Evolutionary conservation across 352 stramenopile species (phyloP).

Genomic region (Bremia lactucae): DNA sequence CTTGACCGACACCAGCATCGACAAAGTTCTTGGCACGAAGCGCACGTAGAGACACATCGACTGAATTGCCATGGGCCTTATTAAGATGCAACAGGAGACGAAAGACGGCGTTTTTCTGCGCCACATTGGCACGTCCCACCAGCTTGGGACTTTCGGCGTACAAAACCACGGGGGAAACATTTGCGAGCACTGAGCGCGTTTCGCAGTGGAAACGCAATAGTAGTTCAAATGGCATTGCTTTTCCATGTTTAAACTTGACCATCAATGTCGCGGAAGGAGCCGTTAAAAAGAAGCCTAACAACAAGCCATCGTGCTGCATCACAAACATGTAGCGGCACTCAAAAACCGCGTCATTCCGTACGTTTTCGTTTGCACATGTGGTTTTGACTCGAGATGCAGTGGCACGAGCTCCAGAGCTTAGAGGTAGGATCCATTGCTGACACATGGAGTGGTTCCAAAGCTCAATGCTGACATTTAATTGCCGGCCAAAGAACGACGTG

Average conservation of each 20-base stretch:
- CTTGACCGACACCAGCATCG: constrained; percentile 33
- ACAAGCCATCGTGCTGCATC: constrained; percentile 48
- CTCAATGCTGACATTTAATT: constrained; percentile 45
- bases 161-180: constrained; percentile 30
- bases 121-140: constrained; percentile 26
- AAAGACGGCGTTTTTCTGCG: constrained; percentile 44
- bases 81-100: constrained; percentile 49
- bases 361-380: background rate
- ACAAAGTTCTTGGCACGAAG: constrained; percentile 63
- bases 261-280: constrained; percentile 42
- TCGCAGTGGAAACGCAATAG: constrained; percentile 37
- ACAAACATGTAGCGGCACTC: constrained; percentile 61
- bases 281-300: constrained; percentile 52
- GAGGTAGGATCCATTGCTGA: constrained; percentile 26
- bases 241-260: constrained; percentile 32
- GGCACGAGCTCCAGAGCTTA: constrained; percentile 15
- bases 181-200: constrained; percentile 13
- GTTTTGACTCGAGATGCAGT: constrained; percentile 11
- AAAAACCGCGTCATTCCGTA: constrained; percentile 17
- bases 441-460: constrained; percentile 64
- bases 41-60: constrained; percentile 51
- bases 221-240: constrained; percentile 41
- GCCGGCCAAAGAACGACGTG: constrained; percentile 42
- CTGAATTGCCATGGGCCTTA: constrained; percentile 22
- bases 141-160: constrained; percentile 61